A percentile compares a stretch with the other conserved stretches of the same genome.
Evolutionary conservation across 768 basidiomycete species (phyloP).

Genomic region (Boletus rufocinnamomeus): DNA sequence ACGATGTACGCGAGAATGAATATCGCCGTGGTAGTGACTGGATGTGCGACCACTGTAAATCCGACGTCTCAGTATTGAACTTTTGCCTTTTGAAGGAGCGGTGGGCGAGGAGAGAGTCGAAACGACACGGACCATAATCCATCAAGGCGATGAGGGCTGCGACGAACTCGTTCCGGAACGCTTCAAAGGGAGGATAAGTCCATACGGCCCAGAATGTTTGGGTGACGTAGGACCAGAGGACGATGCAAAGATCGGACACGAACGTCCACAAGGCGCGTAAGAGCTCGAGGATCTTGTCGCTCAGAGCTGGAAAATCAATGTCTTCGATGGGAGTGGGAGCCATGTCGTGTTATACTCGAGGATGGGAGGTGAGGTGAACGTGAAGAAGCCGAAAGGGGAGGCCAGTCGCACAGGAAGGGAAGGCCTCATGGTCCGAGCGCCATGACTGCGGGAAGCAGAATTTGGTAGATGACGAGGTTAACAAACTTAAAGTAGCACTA

Average conservation of each 20-base stretch:
- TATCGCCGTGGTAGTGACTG: conserved; percentile 11
- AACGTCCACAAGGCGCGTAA: conserved; percentile 12
- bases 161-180: conserved; percentile 19
- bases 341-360: conserved; percentile 6
- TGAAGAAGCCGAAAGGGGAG: not conserved
- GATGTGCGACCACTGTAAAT: conserved; percentile 7
- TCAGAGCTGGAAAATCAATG: conserved; percentile 18
- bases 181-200: conserved; percentile 27
- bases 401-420: not conserved
- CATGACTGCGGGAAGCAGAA: not conserved
- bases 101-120: too few relatives aligned
- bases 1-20: conserved; percentile 14
- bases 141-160: conserved; percentile 11
- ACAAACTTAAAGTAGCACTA: too few relatives aligned
- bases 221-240: conserved; percentile 12
- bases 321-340: conserved; percentile 20
- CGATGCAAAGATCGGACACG: conserved; percentile 2
- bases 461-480: not conserved
- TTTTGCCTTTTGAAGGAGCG: too few relatives aligned
- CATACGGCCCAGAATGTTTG: conserved; percentile 15
- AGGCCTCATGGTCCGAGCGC: not conserved
- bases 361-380: not conserved
- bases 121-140: conserved; percentile 19
- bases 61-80: not conserved
- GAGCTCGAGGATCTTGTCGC: conserved; percentile 20